Conservation (phyloP, 2,329 filamentous ascomycete genomes). For the Claviceps lovelessii region DNA sequence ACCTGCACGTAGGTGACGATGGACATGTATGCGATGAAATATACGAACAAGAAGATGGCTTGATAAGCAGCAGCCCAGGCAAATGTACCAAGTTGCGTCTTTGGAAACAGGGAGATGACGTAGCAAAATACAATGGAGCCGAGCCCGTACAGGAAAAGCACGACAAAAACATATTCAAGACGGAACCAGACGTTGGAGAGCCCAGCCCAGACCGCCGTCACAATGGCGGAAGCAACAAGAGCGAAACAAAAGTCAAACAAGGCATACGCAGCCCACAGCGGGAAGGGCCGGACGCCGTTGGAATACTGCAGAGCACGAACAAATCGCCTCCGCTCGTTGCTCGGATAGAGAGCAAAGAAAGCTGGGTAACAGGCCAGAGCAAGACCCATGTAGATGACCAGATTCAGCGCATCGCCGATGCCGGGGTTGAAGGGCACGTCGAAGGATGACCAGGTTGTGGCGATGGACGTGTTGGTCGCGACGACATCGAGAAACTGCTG, state of each 20-base stretch:
- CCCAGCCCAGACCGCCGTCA: slow-evolving; percentile 54
- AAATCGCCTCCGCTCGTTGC: slow-evolving; percentile 63
- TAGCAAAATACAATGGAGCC: slow-evolving; percentile 66
- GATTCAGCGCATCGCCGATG: slow-evolving; percentile 59
- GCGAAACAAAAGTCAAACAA: slow-evolving; percentile 68
- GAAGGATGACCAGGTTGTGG: slow-evolving; percentile 59
- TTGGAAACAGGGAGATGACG: slow-evolving; percentile 64
- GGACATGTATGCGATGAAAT: slow-evolving; percentile 56
- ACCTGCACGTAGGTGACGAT: slow-evolving; percentile 63
- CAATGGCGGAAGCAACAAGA: slow-evolving; percentile 47
- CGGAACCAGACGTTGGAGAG: slow-evolving; percentile 58
- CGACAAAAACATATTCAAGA: slow-evolving; percentile 65
- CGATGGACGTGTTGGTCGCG: slow-evolving; percentile 53
- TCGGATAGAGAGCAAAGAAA: slow-evolving; percentile 81
- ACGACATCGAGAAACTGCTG: slow-evolving; percentile 55
- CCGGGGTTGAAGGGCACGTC: slow-evolving; percentile 56
- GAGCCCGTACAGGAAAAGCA: slow-evolving; percentile 69
- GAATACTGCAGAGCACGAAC: slow-evolving; percentile 81
- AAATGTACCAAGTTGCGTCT: slow-evolving; percentile 69
- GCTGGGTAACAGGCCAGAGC: slow-evolving; percentile 67
- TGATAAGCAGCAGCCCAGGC: slow-evolving; percentile 69
- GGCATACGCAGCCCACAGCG: slow-evolving; percentile 74
- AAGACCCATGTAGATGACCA: slow-evolving; percentile 69
- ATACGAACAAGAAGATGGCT: slow-evolving; percentile 55
- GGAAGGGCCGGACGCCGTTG: slow-evolving; percentile 70